Base-by-base conservation (phyloP, 164 flowering plant genomes). In the Litsea cubeba region DNA sequence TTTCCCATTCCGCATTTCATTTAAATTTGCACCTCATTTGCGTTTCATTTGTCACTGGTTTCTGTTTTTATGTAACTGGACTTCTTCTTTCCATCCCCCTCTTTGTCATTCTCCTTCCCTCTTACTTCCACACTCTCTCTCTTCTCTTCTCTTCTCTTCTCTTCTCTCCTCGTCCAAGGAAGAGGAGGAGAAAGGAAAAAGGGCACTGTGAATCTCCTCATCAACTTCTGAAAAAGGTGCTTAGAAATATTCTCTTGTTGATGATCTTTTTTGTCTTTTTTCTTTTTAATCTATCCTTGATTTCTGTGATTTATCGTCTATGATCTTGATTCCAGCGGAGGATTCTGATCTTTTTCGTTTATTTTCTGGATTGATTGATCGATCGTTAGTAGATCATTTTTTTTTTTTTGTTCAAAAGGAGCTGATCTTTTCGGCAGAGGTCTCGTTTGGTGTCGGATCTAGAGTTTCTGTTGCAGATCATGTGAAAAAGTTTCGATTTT, bases 21-120 rank as follows among this genome's bases (percentile, higher is more conserved):
- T 63, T 63, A 63, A 22, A 63, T 25, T 63, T 63, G 12, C 66
- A 63, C 24, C 24, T 63, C 66, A 63, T 63, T 63, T 63, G 66
- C 66, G 28, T 22, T 24, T 22, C 28, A 24, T 63, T 63, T 63
- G 4, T 14, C 14, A 25, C 17, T 63, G 1, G 22, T 20, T 60
- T 10, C 23, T 11, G 63, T 20, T 60, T 23, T 60, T n/a, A 60
- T 60, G 63, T 60, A 60, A 60, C 23, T 12, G 2, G 23, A 0
- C 23, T 23, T 1, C 10, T 7, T 7, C 46, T 40, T 40, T 40
- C 46, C 46, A 40, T 7, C 7, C 46, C 46, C 11, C 11, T 35
- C 46, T 35, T 11, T 40, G 5, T 30, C 11, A 25, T 14, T 4
- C 66, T 3, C 2, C 65, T 25, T 3, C 28, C 32, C 66, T 22